Base-by-base conservation (phyloP, 306 rosid genomes). In the Morella rubra region DNA sequence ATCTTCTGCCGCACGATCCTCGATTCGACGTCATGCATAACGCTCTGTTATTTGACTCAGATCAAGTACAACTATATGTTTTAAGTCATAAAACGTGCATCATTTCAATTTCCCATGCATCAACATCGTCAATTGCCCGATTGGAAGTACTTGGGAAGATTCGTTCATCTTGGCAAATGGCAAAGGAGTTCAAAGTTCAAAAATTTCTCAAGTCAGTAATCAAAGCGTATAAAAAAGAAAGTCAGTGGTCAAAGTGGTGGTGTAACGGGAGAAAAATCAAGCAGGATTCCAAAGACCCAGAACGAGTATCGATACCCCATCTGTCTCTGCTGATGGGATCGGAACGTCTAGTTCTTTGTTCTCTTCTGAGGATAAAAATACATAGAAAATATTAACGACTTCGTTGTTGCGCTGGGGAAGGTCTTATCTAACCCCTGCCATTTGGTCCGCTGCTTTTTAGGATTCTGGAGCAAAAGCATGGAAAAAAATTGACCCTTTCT, bases 201-300 rank as follows among this genome's bases (percentile, higher is more conserved):
- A 32, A 3, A 32, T 32, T 32, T 32, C 37, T 2, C 2, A 32
- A 32, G 37, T 32, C 3, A 32, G 37, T 32, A 32, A 32, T 32
- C 37, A 2, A 32, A 32, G 37, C 37, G 3, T 32, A 32, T 32
- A 32, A 32, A 32, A 32, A 32, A 27, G 32, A 27, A 32, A 76
- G 62, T 71, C 75, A 56, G 78, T 55, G 77, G 83, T 66, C 84
- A 72, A 79, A 19, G 50, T 75, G 83, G 50, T 75, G 83, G 74
- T 62, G 66, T 24, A 75, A 65, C 70, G 41, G 55, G 20, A 75
- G 61, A 20, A 32, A 61, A 41, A 80, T 56, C 13, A 58, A 70
- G 5, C 37, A 20, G 62, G 10, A 56, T 56, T 3, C 8, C 37
- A 8, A 8, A 20, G 14, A 58, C 24, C 50, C 85, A 32, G 6